Conservation (phyloP, 2,329 filamentous ascomycete genomes). For the Aspergillus fumigatus region DNA sequence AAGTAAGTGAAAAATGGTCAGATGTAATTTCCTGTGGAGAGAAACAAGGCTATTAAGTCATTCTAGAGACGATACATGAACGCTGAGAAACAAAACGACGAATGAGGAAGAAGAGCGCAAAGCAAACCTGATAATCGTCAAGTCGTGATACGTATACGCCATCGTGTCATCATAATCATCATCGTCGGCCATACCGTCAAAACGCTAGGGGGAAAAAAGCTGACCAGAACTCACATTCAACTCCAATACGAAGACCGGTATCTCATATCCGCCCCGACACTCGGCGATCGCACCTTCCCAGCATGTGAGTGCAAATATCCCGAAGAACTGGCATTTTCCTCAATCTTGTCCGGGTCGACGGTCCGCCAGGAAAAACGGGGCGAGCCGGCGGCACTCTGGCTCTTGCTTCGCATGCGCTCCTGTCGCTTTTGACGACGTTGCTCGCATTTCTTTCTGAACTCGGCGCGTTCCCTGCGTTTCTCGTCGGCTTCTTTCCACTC, state of each 20-base stretch:
- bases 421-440: slow-evolving; percentile 45
- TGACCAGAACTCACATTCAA: background rate
- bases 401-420: slow-evolving; percentile 16
- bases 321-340: slow-evolving; percentile 13
- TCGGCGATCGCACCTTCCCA: background rate
- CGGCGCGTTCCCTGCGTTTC: slow-evolving; percentile 52
- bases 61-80: background rate
- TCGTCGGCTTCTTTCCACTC: slow-evolving; percentile 67
- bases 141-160: background rate
- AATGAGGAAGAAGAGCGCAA: background rate
- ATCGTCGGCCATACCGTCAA: too few species aligned
- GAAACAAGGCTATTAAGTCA: background rate
- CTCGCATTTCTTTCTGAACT: slow-evolving; percentile 49
- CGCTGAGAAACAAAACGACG: background rate
- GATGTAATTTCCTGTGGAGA: background rate
- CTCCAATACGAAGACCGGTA: background rate
- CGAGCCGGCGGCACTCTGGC: slow-evolving; percentile 11
- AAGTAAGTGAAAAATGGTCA: background rate
- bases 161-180: background rate
- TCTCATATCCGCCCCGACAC: background rate
- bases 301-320: background rate
- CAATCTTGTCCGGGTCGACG: slow-evolving; percentile 29
- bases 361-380: slow-evolving; percentile 10
- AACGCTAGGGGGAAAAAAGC: too few species aligned
- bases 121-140: background rate